Percentiles rank a stretch among this genome's conserved stretches.
Evolutionary conservation across 176 grass and related monocot species (phyloP).

Genomic region (Areca catechu): DNA sequence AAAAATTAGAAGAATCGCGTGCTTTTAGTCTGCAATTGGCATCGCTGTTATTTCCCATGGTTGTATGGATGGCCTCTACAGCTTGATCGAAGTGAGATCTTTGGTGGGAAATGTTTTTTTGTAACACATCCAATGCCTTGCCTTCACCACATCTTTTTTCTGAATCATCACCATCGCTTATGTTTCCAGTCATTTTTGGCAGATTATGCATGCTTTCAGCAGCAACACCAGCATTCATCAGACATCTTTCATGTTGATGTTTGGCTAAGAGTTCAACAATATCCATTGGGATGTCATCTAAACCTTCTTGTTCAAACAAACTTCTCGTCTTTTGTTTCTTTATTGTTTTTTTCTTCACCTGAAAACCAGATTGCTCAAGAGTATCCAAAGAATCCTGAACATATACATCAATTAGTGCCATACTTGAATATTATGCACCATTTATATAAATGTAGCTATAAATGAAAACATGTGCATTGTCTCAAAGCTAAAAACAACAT

Average conservation of each 20-base stretch:
- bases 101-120: conserved; percentile 16
- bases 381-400: too few relatives aligned
- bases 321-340: conserved; percentile 26
- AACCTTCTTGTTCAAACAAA: conserved; percentile 15
- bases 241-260: conserved; percentile 41
- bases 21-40: conserved; percentile 18
- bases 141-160: conserved; percentile 16
- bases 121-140: conserved; percentile 6
- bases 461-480: too few relatives aligned
- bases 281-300: conserved; percentile 79
- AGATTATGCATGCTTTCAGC: conserved; percentile 3
- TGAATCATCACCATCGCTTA: conserved; percentile 19
- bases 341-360: conserved; percentile 18
- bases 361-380: neutral
- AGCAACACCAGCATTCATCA: conserved; percentile 24
- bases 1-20: too few relatives aligned
- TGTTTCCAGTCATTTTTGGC: conserved; percentile 17
- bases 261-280: conserved; percentile 74
- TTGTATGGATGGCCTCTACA: conserved; percentile 16
- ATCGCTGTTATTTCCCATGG: conserved; percentile 5
- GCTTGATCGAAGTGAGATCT: conserved; percentile 20
- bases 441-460: too few relatives aligned
- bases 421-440: too few relatives aligned
- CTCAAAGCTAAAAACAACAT: too few relatives aligned
- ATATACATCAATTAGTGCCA: too few relatives aligned